phyloP scores from a whole-genome alignment of 352 stramenopile species.

The Phytophthora macrochlamydospora region DNA sequence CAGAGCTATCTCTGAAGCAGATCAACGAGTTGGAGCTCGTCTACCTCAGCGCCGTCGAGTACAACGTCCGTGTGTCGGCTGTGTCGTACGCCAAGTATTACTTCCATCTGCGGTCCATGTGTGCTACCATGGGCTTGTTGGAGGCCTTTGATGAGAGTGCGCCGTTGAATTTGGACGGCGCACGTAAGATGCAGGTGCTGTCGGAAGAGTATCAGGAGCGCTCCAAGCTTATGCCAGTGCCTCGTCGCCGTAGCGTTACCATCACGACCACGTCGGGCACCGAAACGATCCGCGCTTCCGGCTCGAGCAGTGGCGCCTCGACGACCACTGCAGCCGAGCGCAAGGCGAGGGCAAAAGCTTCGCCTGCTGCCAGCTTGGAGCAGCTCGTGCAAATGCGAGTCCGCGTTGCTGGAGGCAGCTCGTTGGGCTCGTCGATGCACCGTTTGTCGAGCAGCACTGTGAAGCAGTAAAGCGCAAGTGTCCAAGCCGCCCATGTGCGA shows the following conservation, averaged over 20 bases:
- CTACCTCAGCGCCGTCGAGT: slow-evolving; percentile 91
- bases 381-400: slow-evolving; percentile 88
- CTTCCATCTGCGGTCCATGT: slow-evolving; percentile 96
- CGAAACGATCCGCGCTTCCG: slow-evolving; percentile 33
- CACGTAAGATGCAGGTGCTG: slow-evolving; percentile 87
- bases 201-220: slow-evolving; percentile 89
- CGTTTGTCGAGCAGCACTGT: slow-evolving; percentile 48
- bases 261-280: slow-evolving; percentile 66
- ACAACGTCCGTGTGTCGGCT: slow-evolving; percentile 88
- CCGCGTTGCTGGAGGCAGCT: slow-evolving; percentile 68
- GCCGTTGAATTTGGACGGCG: slow-evolving; percentile 81
- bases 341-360: slow-evolving; percentile 43
- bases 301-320: slow-evolving; percentile 19
- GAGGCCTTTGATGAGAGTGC: slow-evolving; percentile 76
- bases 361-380: slow-evolving; percentile 74
- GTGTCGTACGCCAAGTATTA: slow-evolving; percentile 95
- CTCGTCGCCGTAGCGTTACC: slow-evolving; percentile 77
- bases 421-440: slow-evolving; percentile 46
- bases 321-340: slow-evolving; percentile 20
- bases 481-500: slow-evolving; percentile 18
- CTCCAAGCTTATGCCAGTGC: slow-evolving; percentile 73
- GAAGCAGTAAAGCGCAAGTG: slow-evolving; percentile 30
- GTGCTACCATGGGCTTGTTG: slow-evolving; percentile 88
- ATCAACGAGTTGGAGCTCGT: slow-evolving; percentile 97
- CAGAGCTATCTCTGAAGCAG: slow-evolving; percentile 89